phyloP scores from a whole-genome alignment of 306 rosid genomes.

The Begonia fuchsioides region DNA sequence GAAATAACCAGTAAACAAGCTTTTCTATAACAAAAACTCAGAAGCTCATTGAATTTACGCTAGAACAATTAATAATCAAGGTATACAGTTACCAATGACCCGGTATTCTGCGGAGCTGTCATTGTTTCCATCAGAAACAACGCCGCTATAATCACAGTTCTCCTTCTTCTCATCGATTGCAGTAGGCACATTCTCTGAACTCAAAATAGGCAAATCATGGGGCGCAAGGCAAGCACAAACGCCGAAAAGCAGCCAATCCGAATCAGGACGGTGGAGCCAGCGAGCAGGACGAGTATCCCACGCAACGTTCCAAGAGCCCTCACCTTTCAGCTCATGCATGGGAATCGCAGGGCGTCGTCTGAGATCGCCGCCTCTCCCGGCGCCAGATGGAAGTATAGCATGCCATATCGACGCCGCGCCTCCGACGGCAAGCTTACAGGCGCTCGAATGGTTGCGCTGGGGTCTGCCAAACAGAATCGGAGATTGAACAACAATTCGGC shows the following conservation, averaged over 20 bases:
- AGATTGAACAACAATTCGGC: slow-evolving; percentile 9
- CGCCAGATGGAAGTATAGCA: slow-evolving; percentile 41
- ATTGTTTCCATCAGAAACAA: slow-evolving; percentile 6
- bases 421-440: slow-evolving; percentile 29
- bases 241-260: slow-evolving; percentile 86
- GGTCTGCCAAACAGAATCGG: slow-evolving; percentile 12
- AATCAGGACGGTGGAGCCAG: slow-evolving; percentile 82
- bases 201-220: slow-evolving; percentile 14
- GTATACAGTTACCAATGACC: slow-evolving; percentile 42
- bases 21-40: too few species aligned
- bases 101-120: slow-evolving; percentile 38
- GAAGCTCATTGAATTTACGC: too few species aligned
- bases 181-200: slow-evolving; percentile 7
- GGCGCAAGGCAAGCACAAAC: slow-evolving; percentile 74
- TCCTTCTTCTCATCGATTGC: slow-evolving; percentile 7
- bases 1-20: too few species aligned
- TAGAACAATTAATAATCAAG: background rate
- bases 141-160: slow-evolving; percentile 5
- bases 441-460: slow-evolving; percentile 46
- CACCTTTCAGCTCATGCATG: slow-evolving; percentile 51
- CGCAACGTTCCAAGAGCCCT: slow-evolving; percentile 91
- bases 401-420: slow-evolving; percentile 90
- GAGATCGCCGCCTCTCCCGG: slow-evolving; percentile 9
- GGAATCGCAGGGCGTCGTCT: slow-evolving; percentile 17
- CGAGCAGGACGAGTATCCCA: slow-evolving; percentile 84